phyloP scores from a whole-genome alignment of 2,329 filamentous ascomycete species.

The Diatrype stigma region DNA sequence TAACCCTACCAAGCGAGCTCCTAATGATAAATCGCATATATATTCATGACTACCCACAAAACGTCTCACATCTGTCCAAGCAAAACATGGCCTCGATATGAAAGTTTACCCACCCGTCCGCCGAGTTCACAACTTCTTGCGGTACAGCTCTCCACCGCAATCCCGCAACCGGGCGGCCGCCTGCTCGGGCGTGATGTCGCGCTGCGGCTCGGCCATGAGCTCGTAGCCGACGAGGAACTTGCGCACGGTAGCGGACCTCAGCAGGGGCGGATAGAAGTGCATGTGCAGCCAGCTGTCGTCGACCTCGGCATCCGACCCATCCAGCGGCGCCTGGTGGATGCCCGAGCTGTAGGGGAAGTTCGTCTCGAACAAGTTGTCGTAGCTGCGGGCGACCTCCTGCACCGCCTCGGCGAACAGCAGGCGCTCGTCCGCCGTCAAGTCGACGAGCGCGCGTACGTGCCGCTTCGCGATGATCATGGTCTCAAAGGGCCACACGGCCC shows the following conservation, averaged over 20 bases:
- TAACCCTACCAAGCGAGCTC: too few species aligned
- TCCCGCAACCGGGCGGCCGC: conserved; percentile 72
- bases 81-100: not conserved
- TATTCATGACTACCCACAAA: not conserved
- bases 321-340: conserved; percentile 88
- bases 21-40: not conserved
- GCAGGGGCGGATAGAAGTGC: conserved; percentile 93
- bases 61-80: not conserved
- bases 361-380: conserved; percentile 96
- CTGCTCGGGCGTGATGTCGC: conserved; percentile 96
- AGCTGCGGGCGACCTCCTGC: conserved; percentile 82
- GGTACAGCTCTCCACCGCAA: conserved; percentile 80
- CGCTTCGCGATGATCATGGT: conserved; percentile 82
- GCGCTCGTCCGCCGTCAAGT: conserved; percentile 70
- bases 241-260: conserved; percentile 87
- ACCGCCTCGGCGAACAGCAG: conserved; percentile 75
- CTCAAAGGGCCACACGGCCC: conserved; percentile 97
- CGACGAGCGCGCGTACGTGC: conserved; percentile 80
- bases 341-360: conserved; percentile 97
- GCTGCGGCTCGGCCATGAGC: conserved; percentile 94
- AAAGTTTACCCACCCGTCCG: too few species aligned
- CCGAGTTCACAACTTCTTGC: conserved; percentile 50
- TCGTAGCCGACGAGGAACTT: conserved; percentile 98
- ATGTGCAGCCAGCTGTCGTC: conserved; percentile 90
- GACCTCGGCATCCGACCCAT: conserved; percentile 75